Conservation (phyloP, 495 filamentous ascomycete species). For the Parmelia sp. region DNA sequence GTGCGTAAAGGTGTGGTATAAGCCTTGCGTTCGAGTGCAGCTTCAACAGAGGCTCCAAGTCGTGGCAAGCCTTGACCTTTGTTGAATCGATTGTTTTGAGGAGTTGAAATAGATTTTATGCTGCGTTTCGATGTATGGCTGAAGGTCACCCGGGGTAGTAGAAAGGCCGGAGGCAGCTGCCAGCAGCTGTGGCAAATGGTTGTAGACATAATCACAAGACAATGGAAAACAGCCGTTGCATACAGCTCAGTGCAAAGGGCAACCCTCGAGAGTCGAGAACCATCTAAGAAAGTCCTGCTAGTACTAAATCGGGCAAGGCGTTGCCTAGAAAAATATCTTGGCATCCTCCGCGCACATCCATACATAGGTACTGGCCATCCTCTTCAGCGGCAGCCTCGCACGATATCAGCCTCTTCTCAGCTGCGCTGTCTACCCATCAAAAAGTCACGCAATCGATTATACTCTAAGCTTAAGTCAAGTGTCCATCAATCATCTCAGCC, state of each 20-base stretch:
- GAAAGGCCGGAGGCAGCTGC: conserved; percentile 23
- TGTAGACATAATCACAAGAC: conserved; percentile 9
- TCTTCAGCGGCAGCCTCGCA: too few species aligned
- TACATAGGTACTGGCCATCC: too few species aligned
- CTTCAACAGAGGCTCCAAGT: conserved; percentile 65
- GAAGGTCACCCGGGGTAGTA: conserved; percentile 22
- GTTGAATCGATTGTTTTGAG: conserved; percentile 44
- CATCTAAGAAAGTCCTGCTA: too few species aligned
- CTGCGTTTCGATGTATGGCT: conserved; percentile 26
- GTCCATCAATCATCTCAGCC: too few species aligned
- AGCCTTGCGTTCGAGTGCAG: conserved; percentile 73
- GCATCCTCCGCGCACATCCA: too few species aligned
- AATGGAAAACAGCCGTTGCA: background rate
- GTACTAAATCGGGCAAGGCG: too few species aligned
- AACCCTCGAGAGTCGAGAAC: background rate
- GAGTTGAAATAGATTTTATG: conserved; percentile 46
- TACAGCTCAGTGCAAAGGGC: background rate
- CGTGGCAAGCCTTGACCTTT: conserved; percentile 41
- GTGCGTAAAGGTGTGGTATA: conserved; percentile 71
- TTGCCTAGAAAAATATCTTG: too few species aligned
- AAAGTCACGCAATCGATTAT: too few species aligned
- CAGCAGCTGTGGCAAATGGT: conserved; percentile 15
- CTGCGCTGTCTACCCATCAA: too few species aligned
- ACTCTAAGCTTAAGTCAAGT: too few species aligned
- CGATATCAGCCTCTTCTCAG: too few species aligned